These are phyloP conservation scores for Kluyveromyces lactis DNA, from an alignment of 805 yeast genomes.

Conservation along the genomic window DNA sequence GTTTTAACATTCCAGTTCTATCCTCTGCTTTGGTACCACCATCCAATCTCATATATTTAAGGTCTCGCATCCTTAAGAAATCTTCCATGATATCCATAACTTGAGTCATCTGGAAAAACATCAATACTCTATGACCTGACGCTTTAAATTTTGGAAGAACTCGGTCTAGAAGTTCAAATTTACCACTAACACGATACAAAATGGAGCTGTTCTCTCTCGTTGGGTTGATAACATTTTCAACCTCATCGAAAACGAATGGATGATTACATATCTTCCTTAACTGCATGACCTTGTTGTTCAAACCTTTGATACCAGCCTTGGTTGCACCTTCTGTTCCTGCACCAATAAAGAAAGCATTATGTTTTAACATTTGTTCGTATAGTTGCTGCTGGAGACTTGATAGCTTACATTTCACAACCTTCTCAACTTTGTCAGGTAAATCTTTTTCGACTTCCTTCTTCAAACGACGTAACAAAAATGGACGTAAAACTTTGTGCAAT, in stretches of 20 bases:
- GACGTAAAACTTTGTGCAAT: slow-evolving; percentile 79
- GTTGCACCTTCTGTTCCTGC: slow-evolving; percentile 47
- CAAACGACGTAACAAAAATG: slow-evolving; percentile 74
- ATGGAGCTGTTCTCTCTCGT: slow-evolving; percentile 52
- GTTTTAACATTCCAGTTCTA: slow-evolving; percentile 64
- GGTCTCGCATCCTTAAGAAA: slow-evolving; percentile 53
- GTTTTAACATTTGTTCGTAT: slow-evolving; percentile 72
- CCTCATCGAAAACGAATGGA: slow-evolving; percentile 81
- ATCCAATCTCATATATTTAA: slow-evolving; percentile 71
- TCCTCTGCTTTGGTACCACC: slow-evolving; percentile 83
- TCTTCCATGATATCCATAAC: slow-evolving; percentile 90
- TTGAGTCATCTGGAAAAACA: slow-evolving; percentile 84
- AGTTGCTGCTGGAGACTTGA: slow-evolving; percentile 63
- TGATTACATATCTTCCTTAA: slow-evolving; percentile 78
- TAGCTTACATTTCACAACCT: slow-evolving; percentile 70
- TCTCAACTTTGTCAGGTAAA: slow-evolving; percentile 76
- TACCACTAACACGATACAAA: slow-evolving; percentile 73
- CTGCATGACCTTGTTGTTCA: slow-evolving; percentile 80
- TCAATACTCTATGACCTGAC: slow-evolving; percentile 68
- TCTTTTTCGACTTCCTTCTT: slow-evolving; percentile 84
- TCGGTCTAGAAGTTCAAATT: slow-evolving; percentile 70
- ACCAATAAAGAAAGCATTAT: slow-evolving; percentile 60
- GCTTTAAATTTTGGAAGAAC: slow-evolving; percentile 67
- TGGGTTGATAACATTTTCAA: slow-evolving; percentile 63
- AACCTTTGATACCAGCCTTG: slow-evolving; percentile 63